These are phyloP conservation scores for Colletotrichum aenigma DNA, from an alignment of 2,329 filamentous ascomycete species.

Conservation along the genomic window DNA sequence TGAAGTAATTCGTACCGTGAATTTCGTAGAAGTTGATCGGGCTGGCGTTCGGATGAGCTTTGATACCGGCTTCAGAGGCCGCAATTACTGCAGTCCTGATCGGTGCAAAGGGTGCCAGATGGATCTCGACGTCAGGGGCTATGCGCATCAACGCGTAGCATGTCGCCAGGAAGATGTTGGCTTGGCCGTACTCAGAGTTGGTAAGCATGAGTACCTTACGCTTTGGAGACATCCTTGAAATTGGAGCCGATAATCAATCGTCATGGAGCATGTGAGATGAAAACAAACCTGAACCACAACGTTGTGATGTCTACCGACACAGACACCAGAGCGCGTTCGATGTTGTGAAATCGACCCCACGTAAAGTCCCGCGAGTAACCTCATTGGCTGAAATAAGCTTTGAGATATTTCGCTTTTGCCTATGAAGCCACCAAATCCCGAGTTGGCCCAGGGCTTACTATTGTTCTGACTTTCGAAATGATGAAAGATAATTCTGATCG, in stretches of 20 bases:
- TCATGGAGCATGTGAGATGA: no score
- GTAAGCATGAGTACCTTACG: conserved; percentile 20
- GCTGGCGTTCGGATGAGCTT: background rate
- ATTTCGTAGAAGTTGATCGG: background rate
- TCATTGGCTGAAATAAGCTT: background rate
- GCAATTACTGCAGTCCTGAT: background rate
- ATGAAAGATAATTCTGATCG: no score
- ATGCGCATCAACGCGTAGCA: conserved; percentile 20
- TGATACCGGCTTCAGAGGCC: background rate
- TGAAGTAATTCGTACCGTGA: background rate
- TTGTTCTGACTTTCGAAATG: no score
- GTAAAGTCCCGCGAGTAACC: background rate
- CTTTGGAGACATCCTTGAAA: background rate
- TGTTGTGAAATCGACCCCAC: background rate
- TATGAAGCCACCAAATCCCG: background rate
- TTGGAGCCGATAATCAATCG: no score
- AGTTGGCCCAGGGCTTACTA: background rate
- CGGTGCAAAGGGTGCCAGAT: conserved; percentile 9
- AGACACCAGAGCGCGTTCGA: no score
- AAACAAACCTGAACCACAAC: no score
- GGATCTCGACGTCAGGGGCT: conserved; percentile 1
- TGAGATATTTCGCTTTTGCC: background rate
- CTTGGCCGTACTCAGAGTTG: conserved; percentile 26
- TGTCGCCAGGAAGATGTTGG: conserved; percentile 27
- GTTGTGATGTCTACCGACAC: no score